Percentiles rank a stretch among this genome's conserved stretches.
Conservation (phyloP, 2,329 filamentous ascomycete genomes). For the Pseudogymnoascus sp. region DNA sequence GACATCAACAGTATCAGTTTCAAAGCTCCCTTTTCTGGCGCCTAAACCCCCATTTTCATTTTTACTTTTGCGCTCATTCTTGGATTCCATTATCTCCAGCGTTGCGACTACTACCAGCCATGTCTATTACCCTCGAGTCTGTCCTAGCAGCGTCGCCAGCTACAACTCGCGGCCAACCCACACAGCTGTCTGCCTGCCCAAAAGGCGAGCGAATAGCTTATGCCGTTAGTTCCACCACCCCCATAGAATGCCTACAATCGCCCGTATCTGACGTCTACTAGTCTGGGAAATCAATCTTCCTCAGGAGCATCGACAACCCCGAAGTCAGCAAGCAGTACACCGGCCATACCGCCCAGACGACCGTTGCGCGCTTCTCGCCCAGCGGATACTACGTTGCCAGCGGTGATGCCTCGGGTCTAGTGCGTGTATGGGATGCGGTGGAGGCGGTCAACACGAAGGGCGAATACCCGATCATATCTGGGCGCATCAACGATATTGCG, state of each 20-base stretch:
- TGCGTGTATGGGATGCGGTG: conserved; percentile 89
- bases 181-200: conserved; percentile 77
- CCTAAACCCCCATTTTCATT: background rate
- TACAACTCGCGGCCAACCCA: conserved; percentile 79
- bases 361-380: conserved; percentile 87
- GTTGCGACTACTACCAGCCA: conserved; percentile 12
- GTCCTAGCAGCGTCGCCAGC: conserved; percentile 82
- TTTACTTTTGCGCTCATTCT: background rate
- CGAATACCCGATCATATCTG: conserved; percentile 90
- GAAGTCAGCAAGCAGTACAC: conserved; percentile 83
- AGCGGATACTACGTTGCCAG: conserved; percentile 93
- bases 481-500: conserved; percentile 90
- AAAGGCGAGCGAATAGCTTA: conserved; percentile 93
- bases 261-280: conserved; percentile 32
- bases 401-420: conserved; percentile 76
- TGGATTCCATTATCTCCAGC: background rate
- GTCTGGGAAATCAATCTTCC: conserved; percentile 95
- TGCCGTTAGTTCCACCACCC: conserved; percentile 55
- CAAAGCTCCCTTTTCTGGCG: background rate
- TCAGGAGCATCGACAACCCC: conserved; percentile 89
- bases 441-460: conserved; percentile 79
- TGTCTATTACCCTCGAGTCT: conserved; percentile 52
- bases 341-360: conserved; percentile 80
- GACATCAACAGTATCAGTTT: conserved; percentile 8
- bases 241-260: background rate